These are phyloP conservation scores for Aspergillus sojae DNA, from an alignment of 2,329 filamentous ascomycete genomes.

Conservation along the genomic window DNA sequence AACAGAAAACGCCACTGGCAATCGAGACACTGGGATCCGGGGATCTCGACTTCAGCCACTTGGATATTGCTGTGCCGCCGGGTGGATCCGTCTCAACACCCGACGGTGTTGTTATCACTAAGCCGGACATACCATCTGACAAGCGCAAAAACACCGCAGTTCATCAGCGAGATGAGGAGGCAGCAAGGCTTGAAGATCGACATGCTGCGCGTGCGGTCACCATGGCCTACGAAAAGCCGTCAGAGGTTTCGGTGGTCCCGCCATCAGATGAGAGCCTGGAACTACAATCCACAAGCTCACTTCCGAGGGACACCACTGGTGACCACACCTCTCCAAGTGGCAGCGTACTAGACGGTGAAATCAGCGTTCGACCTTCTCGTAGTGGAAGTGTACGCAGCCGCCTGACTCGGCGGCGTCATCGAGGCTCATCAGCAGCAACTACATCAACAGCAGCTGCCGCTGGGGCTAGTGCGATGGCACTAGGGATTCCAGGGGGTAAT, in stretches of 20 bases:
- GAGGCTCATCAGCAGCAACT: conserved; percentile 78
- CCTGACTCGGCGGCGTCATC: conserved; percentile 68
- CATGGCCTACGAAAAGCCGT: conserved; percentile 57
- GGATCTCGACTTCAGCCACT: conserved; percentile 83
- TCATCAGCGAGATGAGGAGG: conserved; percentile 52
- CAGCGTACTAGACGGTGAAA: conserved; percentile 67
- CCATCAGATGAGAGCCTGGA: conserved; percentile 39
- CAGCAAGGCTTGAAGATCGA: conserved; percentile 61
- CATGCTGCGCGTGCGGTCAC: conserved; percentile 63
- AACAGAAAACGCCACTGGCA: conserved; percentile 68
- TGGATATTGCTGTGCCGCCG: conserved; percentile 65
- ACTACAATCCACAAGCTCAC: conserved; percentile 32
- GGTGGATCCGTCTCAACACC: conserved; percentile 39
- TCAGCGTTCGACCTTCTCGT: conserved; percentile 57
- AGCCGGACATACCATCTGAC: conserved; percentile 33
- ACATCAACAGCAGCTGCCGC: conserved; percentile 72
- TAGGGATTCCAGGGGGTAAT: conserved; percentile 65
- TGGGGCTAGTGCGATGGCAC: conserved; percentile 67
- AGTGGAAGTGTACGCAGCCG: conserved; percentile 70
- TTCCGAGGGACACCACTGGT: conserved; percentile 44
- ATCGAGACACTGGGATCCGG: conserved; percentile 88
- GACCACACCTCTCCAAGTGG: conserved; percentile 68
- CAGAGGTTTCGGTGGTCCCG: conserved; percentile 45
- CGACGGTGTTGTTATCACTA: conserved; percentile 42
- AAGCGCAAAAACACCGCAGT: conserved; percentile 41